Evolutionary conservation across 306 rosid genomes (phyloP).

Genomic region (Trichosanthes cucumerina): DNA sequence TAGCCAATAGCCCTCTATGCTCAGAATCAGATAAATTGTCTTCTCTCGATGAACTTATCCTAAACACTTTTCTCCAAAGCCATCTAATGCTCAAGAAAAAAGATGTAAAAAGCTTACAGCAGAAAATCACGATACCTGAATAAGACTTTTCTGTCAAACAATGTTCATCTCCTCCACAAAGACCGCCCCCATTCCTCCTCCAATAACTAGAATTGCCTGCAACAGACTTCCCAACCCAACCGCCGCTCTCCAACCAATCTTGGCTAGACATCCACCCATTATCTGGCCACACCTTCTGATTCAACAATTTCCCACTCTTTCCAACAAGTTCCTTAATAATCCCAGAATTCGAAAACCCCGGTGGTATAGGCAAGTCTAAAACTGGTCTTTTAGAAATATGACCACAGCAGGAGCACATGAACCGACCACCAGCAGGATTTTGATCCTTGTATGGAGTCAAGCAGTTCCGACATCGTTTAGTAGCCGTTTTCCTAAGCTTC

Average conservation of each 20-base stretch:
- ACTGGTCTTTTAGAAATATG: slow-evolving; percentile 92
- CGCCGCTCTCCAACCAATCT: slow-evolving; percentile 83
- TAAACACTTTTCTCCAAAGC: slow-evolving; percentile 89
- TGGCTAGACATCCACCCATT: slow-evolving; percentile 88
- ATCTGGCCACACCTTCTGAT: slow-evolving; percentile 82
- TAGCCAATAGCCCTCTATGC: slow-evolving; percentile 51
- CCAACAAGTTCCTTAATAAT: slow-evolving; percentile 76
- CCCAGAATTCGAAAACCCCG: slow-evolving; percentile 55
- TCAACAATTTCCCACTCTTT: slow-evolving; percentile 76
- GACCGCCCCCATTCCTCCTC: slow-evolving; percentile 51
- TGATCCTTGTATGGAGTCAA: slow-evolving; percentile 89
- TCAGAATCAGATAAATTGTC: slow-evolving; percentile 73
- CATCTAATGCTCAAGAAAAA: slow-evolving; percentile 80
- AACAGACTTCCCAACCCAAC: slow-evolving; percentile 66
- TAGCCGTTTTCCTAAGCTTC: slow-evolving; percentile 83
- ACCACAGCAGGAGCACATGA: slow-evolving; percentile 96
- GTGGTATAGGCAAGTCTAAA: slow-evolving; percentile 73
- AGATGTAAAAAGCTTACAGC: slow-evolving; percentile 61
- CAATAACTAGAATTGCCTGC: slow-evolving; percentile 50
- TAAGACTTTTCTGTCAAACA: slow-evolving; percentile 80
- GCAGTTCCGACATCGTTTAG: slow-evolving; percentile 81
- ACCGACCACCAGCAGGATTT: slow-evolving; percentile 94
- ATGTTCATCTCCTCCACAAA: slow-evolving; percentile 69
- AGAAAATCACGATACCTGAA: slow-evolving; percentile 59
- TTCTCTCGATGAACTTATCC: slow-evolving; percentile 57